These are phyloP conservation scores for Microbotryum saponariae DNA, from an alignment of 1,284 basidiomycete genomes.

Conservation along the genomic window DNA sequence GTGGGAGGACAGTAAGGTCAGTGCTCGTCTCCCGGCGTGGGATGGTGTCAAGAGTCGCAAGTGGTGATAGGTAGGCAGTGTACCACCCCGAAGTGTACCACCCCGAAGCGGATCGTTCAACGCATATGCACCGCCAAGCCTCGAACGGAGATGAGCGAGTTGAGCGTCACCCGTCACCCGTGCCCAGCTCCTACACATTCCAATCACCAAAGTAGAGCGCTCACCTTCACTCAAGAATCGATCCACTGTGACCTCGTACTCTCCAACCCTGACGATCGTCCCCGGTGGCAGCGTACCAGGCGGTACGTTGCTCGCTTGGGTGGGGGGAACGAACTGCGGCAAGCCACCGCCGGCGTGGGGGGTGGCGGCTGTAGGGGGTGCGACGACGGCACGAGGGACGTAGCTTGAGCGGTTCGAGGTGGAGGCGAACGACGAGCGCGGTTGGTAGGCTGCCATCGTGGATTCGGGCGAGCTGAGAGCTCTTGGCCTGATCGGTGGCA, in stretches of 20 bases:
- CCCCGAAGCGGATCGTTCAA: too few species aligned
- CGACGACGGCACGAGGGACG: too few species aligned
- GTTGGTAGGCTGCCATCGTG: too few species aligned
- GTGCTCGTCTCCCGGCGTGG: background rate
- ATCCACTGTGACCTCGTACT: slow-evolving; percentile 76
- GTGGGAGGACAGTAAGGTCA: background rate
- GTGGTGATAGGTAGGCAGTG: background rate
- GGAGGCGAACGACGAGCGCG: too few species aligned
- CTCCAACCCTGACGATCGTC: slow-evolving; percentile 82
- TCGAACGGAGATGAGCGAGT: background rate
- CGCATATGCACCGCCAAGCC: background rate
- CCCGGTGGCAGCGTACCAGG: slow-evolving; percentile 52
- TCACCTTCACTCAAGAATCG: slow-evolving; percentile 87
- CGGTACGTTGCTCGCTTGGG: slow-evolving; percentile 8
- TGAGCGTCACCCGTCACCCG: background rate
- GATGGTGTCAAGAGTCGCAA: background rate
- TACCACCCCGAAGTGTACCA: too few species aligned
- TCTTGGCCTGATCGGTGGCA: too few species aligned
- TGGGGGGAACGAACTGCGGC: too few species aligned
- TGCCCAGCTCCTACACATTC: background rate
- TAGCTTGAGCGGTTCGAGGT: too few species aligned
- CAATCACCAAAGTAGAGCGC: slow-evolving; percentile 4
- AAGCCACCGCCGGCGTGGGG: too few species aligned
- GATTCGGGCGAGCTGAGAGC: too few species aligned
- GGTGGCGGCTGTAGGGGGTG: too few species aligned